Base-by-base conservation (phyloP, 2,329 filamentous ascomycete genomes). In the Trichophyton schoenleinii region DNA sequence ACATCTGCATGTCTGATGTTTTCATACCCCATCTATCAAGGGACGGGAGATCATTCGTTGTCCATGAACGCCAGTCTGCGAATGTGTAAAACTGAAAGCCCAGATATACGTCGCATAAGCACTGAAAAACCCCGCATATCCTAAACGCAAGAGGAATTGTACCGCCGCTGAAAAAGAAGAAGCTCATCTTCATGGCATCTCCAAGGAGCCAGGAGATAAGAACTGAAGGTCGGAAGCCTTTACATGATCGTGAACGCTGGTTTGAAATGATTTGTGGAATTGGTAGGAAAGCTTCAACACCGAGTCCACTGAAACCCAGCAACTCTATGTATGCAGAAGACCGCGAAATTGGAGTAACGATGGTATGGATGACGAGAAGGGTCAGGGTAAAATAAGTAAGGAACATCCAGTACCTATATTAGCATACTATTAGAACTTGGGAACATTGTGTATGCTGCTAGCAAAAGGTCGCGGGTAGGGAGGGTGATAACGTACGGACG, bases 341-440 rank as follows among this genome's bases (percentile, higher is more conserved):
- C 15, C 73, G 61, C 3, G 75, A 69, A n/a, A 79, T 75, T 1
- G 77, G 73, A 1, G 78, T 77, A 20, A 85, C 69, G 34, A 83
- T 69, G 15, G 83, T 61, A 62, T 85, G 83, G 46, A 84, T 70
- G 13, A 79, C 72, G 44, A 80, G 70, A 38, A 86, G 72, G 0
- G 68, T 67, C 18, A 71, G 70, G 20, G 77, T 74, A 66, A 83
- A 81, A 70, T 83, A 83, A 8, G 72, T 74, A 15, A 86, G 67
- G 67, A 82, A 84, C 28, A 76, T 72, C 81, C 82, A 85, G 70
- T 85, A 86, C 57, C 75, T 76, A 60, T 20, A 63, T 25, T 4
- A 20, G 48, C 34, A 41, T 48, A 28, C 8, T 11, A 36, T 38
- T 52, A 34, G 53, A 60, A 15, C 41, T 7, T 18, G 41, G n/a